Base-by-base conservation (phyloP, 768 basidiomycete genomes). In the Tylopilus subfusipes region DNA sequence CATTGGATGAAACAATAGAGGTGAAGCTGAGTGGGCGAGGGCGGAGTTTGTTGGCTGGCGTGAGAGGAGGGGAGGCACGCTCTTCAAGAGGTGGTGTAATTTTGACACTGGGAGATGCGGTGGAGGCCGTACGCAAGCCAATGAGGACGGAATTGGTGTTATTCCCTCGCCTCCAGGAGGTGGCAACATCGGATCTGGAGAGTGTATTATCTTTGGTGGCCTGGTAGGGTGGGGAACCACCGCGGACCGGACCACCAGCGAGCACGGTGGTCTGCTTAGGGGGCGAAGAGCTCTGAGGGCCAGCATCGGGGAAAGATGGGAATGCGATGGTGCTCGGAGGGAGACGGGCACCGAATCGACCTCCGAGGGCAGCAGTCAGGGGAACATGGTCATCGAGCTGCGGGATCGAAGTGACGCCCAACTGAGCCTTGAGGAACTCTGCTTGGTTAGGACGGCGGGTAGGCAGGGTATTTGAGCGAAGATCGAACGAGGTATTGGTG, bases 151-250 rank as follows among this genome's bases (percentile, higher is more conserved):
- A 90, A 68, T 88, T 83, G 66, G 84, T 86, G 27, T 81, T 68
- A 27, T 69, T 84, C 40, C 82, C 81, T 49, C 91, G 86, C 67
- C 91, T 82, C 91, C 91, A 93, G 48, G 88, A 90, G 34, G 82
- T 75, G 46, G 82, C 89, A 31, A 81, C 73, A 65, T 93, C 90
- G 2, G 90, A 91, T 72, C 90, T 92, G 67, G 90, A 91, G n/a
- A 85, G 82, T 6, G 71, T 63, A 42, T 27, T 57, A 22, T 69
- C 68, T 36, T 53, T 64, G 52, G 67, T 63, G 43, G 56, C 73
- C 56, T 76, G 79, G 16, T 67, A 29, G 34, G 78, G 75, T 16
- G 76, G 65, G 11, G 76, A 75, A 55, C 71, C 76, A 38, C 87
- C 87, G 47, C 90, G 77, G n/a, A 82, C 76, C 12, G 83, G 85